Percentiles rank a stretch among this genome's conserved stretches.
These are phyloP conservation scores for Pleurotus djamor DNA, from an alignment of 768 basidiomycete species.

Conservation along the genomic window DNA sequence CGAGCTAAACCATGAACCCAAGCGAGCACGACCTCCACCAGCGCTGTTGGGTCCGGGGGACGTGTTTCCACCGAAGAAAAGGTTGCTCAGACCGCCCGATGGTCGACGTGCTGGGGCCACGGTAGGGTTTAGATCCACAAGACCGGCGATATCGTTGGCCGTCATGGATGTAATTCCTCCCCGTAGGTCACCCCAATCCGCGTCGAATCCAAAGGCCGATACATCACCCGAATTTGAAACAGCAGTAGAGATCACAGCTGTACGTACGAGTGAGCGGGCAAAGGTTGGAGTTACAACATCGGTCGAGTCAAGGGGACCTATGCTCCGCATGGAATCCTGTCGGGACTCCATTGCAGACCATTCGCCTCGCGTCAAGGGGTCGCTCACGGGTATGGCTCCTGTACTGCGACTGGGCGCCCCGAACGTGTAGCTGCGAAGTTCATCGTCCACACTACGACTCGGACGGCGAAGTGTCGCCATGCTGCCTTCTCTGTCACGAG, in stretches of 20 bases:
- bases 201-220: slow-evolving; percentile 11
- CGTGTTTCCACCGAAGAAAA: neutral
- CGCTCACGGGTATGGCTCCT: slow-evolving; percentile 16
- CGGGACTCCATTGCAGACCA: slow-evolving; percentile 50
- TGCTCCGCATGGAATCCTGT: slow-evolving; percentile 22
- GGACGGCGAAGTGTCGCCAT: slow-evolving; percentile 54
- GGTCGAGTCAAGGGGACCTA: slow-evolving; percentile 18
- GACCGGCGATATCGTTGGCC: slow-evolving; percentile 11
- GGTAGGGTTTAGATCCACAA: slow-evolving; percentile 11
- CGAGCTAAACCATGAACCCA: slow-evolving; percentile 14
- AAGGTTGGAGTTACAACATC: slow-evolving; percentile 14
- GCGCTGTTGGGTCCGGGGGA: slow-evolving; percentile 14
- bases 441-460: slow-evolving; percentile 60
- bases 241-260: neutral
- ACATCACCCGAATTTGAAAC: slow-evolving; percentile 11
- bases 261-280: slow-evolving; percentile 6
- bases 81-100: slow-evolving; percentile 19
- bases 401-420: neutral
- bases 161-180: slow-evolving; percentile 12
- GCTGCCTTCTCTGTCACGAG: slow-evolving; percentile 56
- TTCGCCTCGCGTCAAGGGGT: slow-evolving; percentile 55
- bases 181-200: slow-evolving; percentile 11
- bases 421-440: slow-evolving; percentile 21
- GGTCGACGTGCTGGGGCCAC: slow-evolving; percentile 19
- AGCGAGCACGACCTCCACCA: slow-evolving; percentile 16